Percentiles rank a stretch among this genome's conserved stretches.
These are phyloP conservation scores for Colletotrichum eleusines DNA, from an alignment of 2,329 filamentous ascomycete species.

Conservation along the genomic window DNA sequence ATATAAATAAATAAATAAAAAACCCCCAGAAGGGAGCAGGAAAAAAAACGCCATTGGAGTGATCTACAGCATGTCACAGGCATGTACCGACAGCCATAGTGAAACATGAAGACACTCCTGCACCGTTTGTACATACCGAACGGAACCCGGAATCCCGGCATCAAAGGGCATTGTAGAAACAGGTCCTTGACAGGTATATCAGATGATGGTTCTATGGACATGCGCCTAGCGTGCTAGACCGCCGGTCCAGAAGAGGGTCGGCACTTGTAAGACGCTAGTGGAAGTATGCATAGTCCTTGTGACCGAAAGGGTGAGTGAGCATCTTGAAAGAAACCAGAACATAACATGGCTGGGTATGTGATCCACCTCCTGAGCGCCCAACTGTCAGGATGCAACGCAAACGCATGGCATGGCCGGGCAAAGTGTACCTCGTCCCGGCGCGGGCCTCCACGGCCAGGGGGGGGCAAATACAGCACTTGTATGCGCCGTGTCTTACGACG, in stretches of 20 bases:
- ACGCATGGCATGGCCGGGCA: slow-evolving; percentile 21
- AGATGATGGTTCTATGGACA: background rate
- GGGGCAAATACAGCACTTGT: background rate
- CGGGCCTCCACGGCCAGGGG: background rate
- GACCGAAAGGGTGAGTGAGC: slow-evolving; percentile 9
- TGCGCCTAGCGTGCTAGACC: background rate
- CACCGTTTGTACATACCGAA: background rate
- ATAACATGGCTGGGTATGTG: slow-evolving; percentile 7
- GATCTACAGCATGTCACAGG: background rate
- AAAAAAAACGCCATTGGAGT: background rate
- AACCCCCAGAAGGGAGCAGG: too few relatives aligned
- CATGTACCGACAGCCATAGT: background rate
- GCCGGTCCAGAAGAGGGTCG: background rate
- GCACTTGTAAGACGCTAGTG: background rate
- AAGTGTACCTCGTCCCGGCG: background rate
- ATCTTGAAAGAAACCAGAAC: slow-evolving; percentile 22
- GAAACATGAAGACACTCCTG: background rate
- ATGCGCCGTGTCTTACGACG: slow-evolving; percentile 20
- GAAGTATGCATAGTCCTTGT: too few relatives aligned
- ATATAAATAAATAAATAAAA: too few relatives aligned
- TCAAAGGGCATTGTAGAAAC: slow-evolving; percentile 23
- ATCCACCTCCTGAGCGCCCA: background rate
- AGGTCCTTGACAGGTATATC: background rate
- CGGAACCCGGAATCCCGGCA: too few relatives aligned
- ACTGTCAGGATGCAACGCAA: slow-evolving; percentile 1